Evolutionary conservation across 768 basidiomycete species (phyloP), one percentile per base, ranked within the genome.

Genomic region (Auricularia cornea): DNA sequence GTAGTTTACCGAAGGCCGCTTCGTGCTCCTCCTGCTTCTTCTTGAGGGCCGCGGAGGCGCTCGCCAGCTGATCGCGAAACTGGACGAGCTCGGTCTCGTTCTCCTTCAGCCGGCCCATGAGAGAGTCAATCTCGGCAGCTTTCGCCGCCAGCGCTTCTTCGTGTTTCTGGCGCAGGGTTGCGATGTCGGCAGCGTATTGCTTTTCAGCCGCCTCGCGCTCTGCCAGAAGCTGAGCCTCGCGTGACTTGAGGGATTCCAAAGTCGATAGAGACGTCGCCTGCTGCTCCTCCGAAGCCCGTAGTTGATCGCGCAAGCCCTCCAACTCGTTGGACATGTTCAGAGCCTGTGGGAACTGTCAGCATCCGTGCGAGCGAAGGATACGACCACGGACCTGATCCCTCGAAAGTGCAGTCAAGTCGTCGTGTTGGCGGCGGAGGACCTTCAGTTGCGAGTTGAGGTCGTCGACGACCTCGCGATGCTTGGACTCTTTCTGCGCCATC

Each of bases 401-500:
- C 16, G 91, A 91, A 51, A 95, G 80, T 6, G 87, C 83, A 6
- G 83, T 86, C 23, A 98, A 79, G 60, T 89, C 90, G 63, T 95
- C 92, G 59, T 92, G 84, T 71, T 92, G 89, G 48, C 90, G 82
- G 63, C 86, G 86, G 80, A 68, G 67, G 54, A 68, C 68, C 2
- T 67, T 72, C 28, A 97, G 79, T 69, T 95, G 84, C 16, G 77
- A 70, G 52, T 85, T 86, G 66, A 98, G 80, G 33, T 78, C 77
- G 48, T 92, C 87, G 30, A 97, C 89, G 28, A 83, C 72, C 70
- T 96, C 92, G 38, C 85, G 84, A 72, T 98, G 96, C 35, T 86
- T 80, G 3, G 92, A 89, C 73, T 99, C 97, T 73, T 98, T 98
- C 77, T 92, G 89, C 2, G 95, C 95, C 96, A 98, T 98, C 2